Evolutionary conservation across 2,329 filamentous ascomycete species (phyloP), one percentile per base, ranked within the genome.

Genomic region (Botrytis deweyae): DNA sequence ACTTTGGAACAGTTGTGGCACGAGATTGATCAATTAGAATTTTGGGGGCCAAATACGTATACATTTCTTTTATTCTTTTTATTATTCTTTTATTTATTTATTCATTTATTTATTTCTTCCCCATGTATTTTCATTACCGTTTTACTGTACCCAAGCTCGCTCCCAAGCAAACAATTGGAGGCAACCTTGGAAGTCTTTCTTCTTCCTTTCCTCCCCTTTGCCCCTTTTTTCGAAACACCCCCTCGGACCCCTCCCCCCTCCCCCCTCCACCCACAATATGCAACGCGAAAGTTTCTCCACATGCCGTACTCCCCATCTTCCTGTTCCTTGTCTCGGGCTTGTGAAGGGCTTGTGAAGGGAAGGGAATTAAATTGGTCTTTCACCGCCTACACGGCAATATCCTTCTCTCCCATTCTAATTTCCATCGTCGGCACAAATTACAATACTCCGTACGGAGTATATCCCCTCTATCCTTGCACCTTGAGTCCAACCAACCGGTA

Each of bases 261-360:
- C 16, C 16, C n/a, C n/a, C 58, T n/a, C 61, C 61, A 63, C 38
- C 25, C 38, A 20, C 25, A 63, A 42, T 18, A 42, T 63, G 38
- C 38, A 63, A 63, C n/a, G 25, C 25, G 25, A 58, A 58, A 58
- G n/a, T n/a, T 7, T 29, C 61, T 63, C 61, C 61, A 63, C 38
- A 38, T 63, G 36, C 61, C 61, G 61, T 42, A 25, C 38, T n/a
- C 61, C 61, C 61, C 61, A 29, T 63, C 61, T 58, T 58, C 52
- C n/a, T 58, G 14, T 58, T 58, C 52, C 52, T 58, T 58, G 52
- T 49, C 20, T 49, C 46, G 46, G 46, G 20, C 20, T 49, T 9
- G 44, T 22, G 44, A 22, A 46, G 46, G 46, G 20, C 20, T 49
- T 9, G 44, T 22, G 44, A 22, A 46, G 44, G 8, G 6, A 55